A percentile compares a stretch with the other conserved stretches of the same genome.
These are phyloP conservation scores for Debaryomycetaceae sp. DNA, from an alignment of 1,139 yeast species.

Conservation along the genomic window DNA sequence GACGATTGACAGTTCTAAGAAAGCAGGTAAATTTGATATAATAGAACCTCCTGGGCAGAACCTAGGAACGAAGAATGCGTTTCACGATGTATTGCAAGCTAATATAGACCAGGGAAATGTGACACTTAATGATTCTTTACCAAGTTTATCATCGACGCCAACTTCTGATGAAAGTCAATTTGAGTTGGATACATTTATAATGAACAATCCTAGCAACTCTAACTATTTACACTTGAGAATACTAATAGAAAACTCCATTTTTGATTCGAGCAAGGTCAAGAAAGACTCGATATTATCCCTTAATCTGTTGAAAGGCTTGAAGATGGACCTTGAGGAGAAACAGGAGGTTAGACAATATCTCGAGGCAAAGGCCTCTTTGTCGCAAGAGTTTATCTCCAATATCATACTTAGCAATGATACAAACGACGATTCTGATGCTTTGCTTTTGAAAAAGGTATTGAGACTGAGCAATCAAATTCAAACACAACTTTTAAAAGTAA, in stretches of 20 bases:
- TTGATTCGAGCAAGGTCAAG: slow-evolving; percentile 37
- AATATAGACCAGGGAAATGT: slow-evolving; percentile 30
- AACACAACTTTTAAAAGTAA: slow-evolving; percentile 24
- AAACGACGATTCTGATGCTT: slow-evolving; percentile 7
- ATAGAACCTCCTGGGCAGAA: background rate
- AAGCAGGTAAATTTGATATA: background rate
- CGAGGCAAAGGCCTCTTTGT: slow-evolving; percentile 27
- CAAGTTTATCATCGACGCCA: slow-evolving; percentile 18
- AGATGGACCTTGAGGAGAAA: slow-evolving; percentile 27
- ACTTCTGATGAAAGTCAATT: slow-evolving; percentile 13
- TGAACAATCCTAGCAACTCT: slow-evolving; percentile 16
- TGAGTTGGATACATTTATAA: slow-evolving; percentile 16
- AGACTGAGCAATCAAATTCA: slow-evolving; percentile 34
- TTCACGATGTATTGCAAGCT: slow-evolving; percentile 35
- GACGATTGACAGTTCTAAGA: slow-evolving; percentile 22
- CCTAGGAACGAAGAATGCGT: slow-evolving; percentile 21
- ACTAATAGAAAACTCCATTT: slow-evolving; percentile 42
- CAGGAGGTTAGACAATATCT: slow-evolving; percentile 31
- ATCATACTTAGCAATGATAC: slow-evolving; percentile 15
- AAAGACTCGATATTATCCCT: slow-evolving; percentile 35
- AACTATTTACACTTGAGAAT: slow-evolving; percentile 41
- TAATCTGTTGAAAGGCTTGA: slow-evolving; percentile 25
- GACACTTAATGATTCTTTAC: slow-evolving; percentile 15
- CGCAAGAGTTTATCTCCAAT: slow-evolving; percentile 34
- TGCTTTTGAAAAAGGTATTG: slow-evolving; percentile 30